phyloP scores from a whole-genome alignment of 1,139 yeast species.

The Yamadazyma atlantica region DNA sequence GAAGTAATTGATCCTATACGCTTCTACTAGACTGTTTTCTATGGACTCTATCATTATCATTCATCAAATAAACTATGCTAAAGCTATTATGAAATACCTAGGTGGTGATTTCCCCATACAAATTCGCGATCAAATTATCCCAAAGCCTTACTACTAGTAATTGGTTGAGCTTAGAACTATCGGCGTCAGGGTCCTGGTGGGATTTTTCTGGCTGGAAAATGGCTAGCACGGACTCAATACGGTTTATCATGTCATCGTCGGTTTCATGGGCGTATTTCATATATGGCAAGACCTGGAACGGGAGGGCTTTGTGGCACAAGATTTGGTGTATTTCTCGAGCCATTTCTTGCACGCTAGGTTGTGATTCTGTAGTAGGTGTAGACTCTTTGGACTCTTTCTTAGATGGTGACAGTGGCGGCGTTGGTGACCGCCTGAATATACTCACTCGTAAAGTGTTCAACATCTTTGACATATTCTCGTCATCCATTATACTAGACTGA shows the following conservation, averaged over 20 bases:
- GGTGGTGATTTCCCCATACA: conserved; percentile 25
- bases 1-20: conserved; percentile 8
- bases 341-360: conserved; percentile 9
- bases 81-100: too few species aligned
- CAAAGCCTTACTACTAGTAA: conserved; percentile 29
- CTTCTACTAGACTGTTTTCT: conserved; percentile 1
- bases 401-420: neutral
- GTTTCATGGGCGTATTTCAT: conserved; percentile 17
- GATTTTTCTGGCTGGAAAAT: neutral
- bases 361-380: neutral
- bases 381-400: too few species aligned
- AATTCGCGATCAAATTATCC: conserved; percentile 28
- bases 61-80: too few species aligned
- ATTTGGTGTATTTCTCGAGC: conserved; percentile 17
- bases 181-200: neutral
- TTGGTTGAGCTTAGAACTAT: conserved; percentile 22
- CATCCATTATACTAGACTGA: conserved; percentile 17
- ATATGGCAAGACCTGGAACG: conserved; percentile 6
- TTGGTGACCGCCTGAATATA: conserved; percentile 18
- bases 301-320: conserved; percentile 11
- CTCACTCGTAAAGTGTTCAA: conserved; percentile 19
- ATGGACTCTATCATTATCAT: conserved; percentile 1
- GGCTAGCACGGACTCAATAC: conserved; percentile 18
- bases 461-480: conserved; percentile 19
- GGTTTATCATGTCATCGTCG: conserved; percentile 16